These are phyloP conservation scores for Phytophthora macrochlamydospora DNA, from an alignment of 352 stramenopile species.

Conservation along the genomic window DNA sequence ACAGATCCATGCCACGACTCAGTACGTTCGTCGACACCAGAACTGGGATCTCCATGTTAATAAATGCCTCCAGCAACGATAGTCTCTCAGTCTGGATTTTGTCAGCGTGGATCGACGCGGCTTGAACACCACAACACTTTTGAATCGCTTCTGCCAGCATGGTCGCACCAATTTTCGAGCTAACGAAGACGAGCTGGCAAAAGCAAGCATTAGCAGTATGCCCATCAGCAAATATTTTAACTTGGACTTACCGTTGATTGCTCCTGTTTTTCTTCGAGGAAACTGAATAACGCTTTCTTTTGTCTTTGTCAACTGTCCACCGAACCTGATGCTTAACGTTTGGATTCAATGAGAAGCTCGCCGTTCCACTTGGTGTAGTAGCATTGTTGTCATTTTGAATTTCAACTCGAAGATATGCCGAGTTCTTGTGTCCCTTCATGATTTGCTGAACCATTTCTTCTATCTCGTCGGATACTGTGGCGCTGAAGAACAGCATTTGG, in stretches of 20 bases:
- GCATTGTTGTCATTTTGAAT: slow-evolving; percentile 20
- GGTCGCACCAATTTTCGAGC: slow-evolving; percentile 62
- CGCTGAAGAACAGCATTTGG: slow-evolving; percentile 68
- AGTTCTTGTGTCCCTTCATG: slow-evolving; percentile 15
- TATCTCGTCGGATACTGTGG: slow-evolving; percentile 53
- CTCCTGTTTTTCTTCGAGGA: slow-evolving; percentile 33
- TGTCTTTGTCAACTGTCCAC: slow-evolving; percentile 63
- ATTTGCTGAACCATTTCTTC: slow-evolving; percentile 45
- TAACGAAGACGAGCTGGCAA: slow-evolving; percentile 74
- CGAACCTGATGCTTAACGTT: slow-evolving; percentile 41
- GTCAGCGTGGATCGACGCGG: slow-evolving; percentile 62
- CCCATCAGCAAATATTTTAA: too few species aligned
- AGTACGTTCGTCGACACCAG: slow-evolving; percentile 75
- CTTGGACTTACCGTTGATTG: slow-evolving; percentile 50
- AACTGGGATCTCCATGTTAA: slow-evolving; percentile 49
- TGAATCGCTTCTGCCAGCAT: slow-evolving; percentile 63
- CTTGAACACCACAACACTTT: slow-evolving; percentile 38
- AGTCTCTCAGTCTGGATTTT: slow-evolving; percentile 69
- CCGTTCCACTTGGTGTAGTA: background rate
- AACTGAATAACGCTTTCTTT: slow-evolving; percentile 64
- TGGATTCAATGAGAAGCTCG: slow-evolving; percentile 31
- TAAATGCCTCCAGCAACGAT: slow-evolving; percentile 58
- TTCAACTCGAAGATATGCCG: slow-evolving; percentile 39
- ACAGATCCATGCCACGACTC: slow-evolving; percentile 73
- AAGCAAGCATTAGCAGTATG: background rate